phyloP scores from a whole-genome alignment of 345 rosid genomes.

The Dimocarpus longan region DNA sequence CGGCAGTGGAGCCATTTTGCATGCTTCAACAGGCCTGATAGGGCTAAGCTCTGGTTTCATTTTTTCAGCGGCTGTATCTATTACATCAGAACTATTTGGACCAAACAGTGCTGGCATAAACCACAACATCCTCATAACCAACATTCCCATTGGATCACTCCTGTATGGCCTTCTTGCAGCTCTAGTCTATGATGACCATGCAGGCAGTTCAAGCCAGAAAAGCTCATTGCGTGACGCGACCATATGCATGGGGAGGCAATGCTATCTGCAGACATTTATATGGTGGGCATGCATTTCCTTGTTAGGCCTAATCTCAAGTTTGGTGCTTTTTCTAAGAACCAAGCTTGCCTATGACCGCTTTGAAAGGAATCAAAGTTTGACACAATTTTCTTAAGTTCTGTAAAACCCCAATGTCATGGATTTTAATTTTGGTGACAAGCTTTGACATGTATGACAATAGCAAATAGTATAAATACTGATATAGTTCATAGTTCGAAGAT shows the following conservation, averaged over 20 bases:
- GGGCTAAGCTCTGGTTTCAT: slow-evolving; percentile 82
- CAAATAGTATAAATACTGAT: not conserved
- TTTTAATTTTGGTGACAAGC: not conserved
- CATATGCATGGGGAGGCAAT: slow-evolving; percentile 64
- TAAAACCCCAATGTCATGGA: not conserved
- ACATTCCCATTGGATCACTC: slow-evolving; percentile 86
- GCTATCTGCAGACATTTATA: slow-evolving; percentile 51
- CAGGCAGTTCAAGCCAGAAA: slow-evolving; percentile 25
- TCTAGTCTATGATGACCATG: slow-evolving; percentile 61
- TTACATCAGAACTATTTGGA: slow-evolving; percentile 87
- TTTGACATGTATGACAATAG: not conserved
- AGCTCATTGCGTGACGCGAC: slow-evolving; percentile 31
- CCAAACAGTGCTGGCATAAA: slow-evolving; percentile 74
- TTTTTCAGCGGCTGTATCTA: slow-evolving; percentile 76
- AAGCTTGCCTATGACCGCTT: slow-evolving; percentile 49
- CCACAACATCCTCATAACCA: slow-evolving; percentile 89
- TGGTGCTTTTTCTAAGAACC: slow-evolving; percentile 53
- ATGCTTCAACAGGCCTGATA: slow-evolving; percentile 48
- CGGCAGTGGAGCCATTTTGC: slow-evolving; percentile 44
- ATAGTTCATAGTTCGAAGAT: not conserved
- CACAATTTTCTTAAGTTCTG: slow-evolving; percentile 30
- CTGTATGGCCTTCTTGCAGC: slow-evolving; percentile 81
- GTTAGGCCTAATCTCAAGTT: slow-evolving; percentile 47
- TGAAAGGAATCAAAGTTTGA: slow-evolving; percentile 32
- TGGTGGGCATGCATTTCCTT: slow-evolving; percentile 56